Conservation (phyloP, 2,329 filamentous ascomycete species). For the Scleromitrula shiraiana region DNA sequence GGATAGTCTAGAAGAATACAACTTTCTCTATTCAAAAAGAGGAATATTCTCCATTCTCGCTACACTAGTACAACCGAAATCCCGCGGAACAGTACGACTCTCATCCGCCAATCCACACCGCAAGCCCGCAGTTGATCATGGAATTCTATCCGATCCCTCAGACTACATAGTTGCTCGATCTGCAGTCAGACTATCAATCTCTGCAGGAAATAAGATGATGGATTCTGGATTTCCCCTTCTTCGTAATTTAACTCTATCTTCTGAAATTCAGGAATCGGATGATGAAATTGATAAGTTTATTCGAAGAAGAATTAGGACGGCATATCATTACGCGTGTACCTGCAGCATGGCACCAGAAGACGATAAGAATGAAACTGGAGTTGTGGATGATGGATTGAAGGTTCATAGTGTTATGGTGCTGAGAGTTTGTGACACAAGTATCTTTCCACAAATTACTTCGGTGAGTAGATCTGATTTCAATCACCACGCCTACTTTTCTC, state of each 20-base stretch:
- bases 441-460: conserved; percentile 20
- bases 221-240: conserved; percentile 18
- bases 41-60: conserved; percentile 7
- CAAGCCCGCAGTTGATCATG: conserved; percentile 8
- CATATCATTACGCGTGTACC: not conserved
- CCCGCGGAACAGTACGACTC: conserved; percentile 6
- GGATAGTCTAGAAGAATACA: conserved; percentile 5
- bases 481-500: too few species aligned
- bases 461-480: too few species aligned
- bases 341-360: not conserved
- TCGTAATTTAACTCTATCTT: not conserved
- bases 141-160: conserved; percentile 5
- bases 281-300: conserved; percentile 4
- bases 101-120: conserved; percentile 2
- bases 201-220: conserved; percentile 7
- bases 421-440: conserved; percentile 21
- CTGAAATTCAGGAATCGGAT: not conserved
- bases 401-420: conserved; percentile 22
- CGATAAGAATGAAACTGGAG: conserved; percentile 26
- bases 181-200: conserved; percentile 7
- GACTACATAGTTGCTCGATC: not conserved
- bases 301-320: not conserved
- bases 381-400: conserved; percentile 20
- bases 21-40: not conserved
- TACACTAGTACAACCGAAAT: conserved; percentile 6